Evolutionary conservation across 768 basidiomycete genomes (phyloP), one percentile per base, ranked within the genome.

Genomic region (Tylopilus vinaceipallidus): DNA sequence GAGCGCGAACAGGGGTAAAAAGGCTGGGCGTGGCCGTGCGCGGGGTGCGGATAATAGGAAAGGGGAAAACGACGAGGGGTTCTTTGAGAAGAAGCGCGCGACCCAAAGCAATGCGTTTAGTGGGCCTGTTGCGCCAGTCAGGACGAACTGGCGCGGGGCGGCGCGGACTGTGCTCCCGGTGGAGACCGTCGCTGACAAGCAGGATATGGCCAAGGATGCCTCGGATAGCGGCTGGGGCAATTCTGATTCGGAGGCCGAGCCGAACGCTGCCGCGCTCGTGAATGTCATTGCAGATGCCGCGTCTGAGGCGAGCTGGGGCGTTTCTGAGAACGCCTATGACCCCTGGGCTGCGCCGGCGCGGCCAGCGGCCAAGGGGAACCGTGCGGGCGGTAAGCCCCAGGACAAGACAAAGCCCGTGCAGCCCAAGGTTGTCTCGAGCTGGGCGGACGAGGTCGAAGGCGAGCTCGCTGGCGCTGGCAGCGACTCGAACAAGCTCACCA

Each of bases 61-160:
- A 1, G 45, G 49, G 9, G 49, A 39, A 3, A 41, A 35, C 24
- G 52, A 51, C 9, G 27, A 45, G 6, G 46, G 49, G 32, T 3
- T 38, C 17, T 10, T 24, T 11, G 40, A 20, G n/a, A 50, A 2
- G 46, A 50, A 42, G 20, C 9, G 27, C 12, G 27, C 39, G 32
- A 19, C 16, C 20, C 58, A 52, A 14, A 49, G 43, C 50, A 60
- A 55, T 36, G 48, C 39, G 6, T 67, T 65, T 55, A 55, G 63
- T 16, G 66, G 67, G 22, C 49, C 63, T 10, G 66, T 67, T 10
- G 67, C 63, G 3, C 61, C 65, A 2, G 61, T 67, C 41, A 69
- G 40, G 55, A 67, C 59, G 1, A 67, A 61, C 32, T 67, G 66
- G 66, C 63, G 63, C 5, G 63, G 65, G 0, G 32, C 53, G 12